Conservation (phyloP, 305 asterid genomes). For the Solanum hybrid region DNA sequence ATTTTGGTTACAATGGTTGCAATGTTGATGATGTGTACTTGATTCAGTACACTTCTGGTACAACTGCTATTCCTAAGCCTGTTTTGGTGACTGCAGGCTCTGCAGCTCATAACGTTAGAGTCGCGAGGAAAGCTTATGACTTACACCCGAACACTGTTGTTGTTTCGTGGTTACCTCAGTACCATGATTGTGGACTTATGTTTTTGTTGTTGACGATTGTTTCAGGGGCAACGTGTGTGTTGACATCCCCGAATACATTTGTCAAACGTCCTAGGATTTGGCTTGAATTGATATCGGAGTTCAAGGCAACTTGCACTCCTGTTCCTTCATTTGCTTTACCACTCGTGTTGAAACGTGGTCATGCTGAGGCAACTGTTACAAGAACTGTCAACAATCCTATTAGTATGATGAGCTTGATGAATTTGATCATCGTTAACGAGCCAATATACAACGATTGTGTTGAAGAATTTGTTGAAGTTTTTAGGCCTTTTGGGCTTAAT, state of each 20-base stretch:
- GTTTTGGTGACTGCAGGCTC: constrained; percentile 75
- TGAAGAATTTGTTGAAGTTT: constrained; percentile 35
- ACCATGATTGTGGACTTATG: constrained; percentile 83
- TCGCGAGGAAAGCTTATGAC: constrained; percentile 57
- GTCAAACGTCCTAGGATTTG: constrained; percentile 56
- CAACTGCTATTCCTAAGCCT: constrained; percentile 71
- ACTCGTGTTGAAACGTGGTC: constrained; percentile 52
- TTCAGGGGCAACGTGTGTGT: constrained; percentile 63
- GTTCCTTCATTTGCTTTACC: constrained; percentile 73
- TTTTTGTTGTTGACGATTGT: constrained; percentile 50
- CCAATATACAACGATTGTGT: constrained; percentile 41
- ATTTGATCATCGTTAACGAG: constrained; percentile 62
- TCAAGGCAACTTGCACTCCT: constrained; percentile 63
- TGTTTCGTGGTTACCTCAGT: constrained; percentile 80
- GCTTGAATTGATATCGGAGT: constrained; percentile 53
- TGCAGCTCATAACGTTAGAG: constrained; percentile 77
- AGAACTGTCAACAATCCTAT: constrained; percentile 4
- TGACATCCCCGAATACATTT: constrained; percentile 53
- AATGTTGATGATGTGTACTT: constrained; percentile 41
- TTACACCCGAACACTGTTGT: constrained; percentile 54
- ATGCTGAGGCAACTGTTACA: constrained; percentile 8
- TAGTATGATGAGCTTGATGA: constrained; percentile 38
- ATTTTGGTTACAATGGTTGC: constrained; percentile 40
- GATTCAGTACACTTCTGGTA: constrained; percentile 79
- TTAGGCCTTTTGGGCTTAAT: constrained; percentile 36